Conservation (phyloP, 345 rosid genomes). For the Corchorus capsularis region DNA sequence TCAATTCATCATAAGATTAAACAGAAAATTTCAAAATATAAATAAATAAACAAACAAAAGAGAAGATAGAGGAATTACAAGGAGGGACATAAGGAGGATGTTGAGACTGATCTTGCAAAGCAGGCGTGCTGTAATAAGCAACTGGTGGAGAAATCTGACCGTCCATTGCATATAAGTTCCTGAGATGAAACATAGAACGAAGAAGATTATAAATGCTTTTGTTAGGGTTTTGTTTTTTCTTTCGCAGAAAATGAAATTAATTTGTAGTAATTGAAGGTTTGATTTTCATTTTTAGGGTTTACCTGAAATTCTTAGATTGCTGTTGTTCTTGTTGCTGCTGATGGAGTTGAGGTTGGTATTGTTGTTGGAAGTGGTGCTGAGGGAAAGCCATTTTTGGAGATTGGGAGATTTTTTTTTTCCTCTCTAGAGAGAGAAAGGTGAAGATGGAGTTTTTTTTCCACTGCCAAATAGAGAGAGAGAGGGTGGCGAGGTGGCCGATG, state of each 20-base stretch:
- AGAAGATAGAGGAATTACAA: constrained; percentile 40
- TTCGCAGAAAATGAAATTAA: neutral
- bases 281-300: neutral
- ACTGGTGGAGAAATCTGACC: constrained; percentile 54
- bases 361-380: constrained; percentile 48
- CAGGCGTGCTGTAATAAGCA: constrained; percentile 36
- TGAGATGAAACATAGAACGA: constrained; percentile 18
- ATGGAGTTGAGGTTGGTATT: constrained; percentile 36
- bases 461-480: neutral
- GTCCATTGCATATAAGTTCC: constrained; percentile 49
- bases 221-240: neutral
- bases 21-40: neutral
- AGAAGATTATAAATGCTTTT: neutral
- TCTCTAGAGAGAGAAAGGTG: constrained; percentile 20
- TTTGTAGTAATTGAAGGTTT: neutral
- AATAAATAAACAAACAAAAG: neutral
- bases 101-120: constrained; percentile 62
- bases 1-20: neutral
- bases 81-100: constrained; percentile 90
- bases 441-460: neutral
- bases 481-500: constrained; percentile 28
- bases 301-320: constrained; percentile 57
- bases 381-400: constrained; percentile 55
- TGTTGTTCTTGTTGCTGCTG: constrained; percentile 49
- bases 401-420: neutral